Percentiles rank a stretch among this genome's conserved stretches.
phyloP scores from a whole-genome alignment of 108 stramenopile genomes.

The Asterionellopsis glacialis region DNA sequence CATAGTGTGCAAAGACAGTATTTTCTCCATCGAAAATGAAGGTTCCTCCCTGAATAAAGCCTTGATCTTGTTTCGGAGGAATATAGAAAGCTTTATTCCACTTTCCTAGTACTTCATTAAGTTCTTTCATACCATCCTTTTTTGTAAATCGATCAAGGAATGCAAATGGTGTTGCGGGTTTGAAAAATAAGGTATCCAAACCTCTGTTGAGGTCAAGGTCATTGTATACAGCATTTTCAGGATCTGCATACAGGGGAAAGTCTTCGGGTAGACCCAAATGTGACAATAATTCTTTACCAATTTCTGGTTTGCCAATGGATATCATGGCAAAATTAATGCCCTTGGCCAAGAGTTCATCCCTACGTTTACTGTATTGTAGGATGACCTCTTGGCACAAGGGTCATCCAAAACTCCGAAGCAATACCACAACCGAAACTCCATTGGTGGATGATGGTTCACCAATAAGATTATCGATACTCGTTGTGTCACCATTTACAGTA shows the following conservation, averaged over 20 bases:
- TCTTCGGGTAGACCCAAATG: conserved; percentile 52
- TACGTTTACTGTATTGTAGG: conserved; percentile 51
- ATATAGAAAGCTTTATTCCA: conserved; percentile 73
- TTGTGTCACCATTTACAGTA: conserved; percentile 26
- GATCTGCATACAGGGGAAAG: conserved; percentile 53
- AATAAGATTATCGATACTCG: conserved; percentile 25
- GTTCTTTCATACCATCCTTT: conserved; percentile 30
- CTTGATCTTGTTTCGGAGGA: conserved; percentile 71
- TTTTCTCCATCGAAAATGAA: conserved; percentile 56
- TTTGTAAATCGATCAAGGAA: conserved; percentile 48
- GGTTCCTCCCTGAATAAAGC: conserved; percentile 63
- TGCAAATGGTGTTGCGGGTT: conserved; percentile 50
- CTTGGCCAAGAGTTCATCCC: conserved; percentile 45
- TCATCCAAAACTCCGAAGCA: conserved; percentile 71
- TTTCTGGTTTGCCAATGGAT: conserved; percentile 67
- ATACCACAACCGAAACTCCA: conserved; percentile 45
- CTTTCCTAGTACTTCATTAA: conserved; percentile 57
- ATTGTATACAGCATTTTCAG: conserved; percentile 55
- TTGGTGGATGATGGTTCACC: neutral
- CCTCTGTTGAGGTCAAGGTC: conserved; percentile 50
- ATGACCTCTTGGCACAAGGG: conserved; percentile 84
- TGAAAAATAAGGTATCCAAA: conserved; percentile 55
- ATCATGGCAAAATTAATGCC: conserved; percentile 44
- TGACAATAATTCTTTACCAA: conserved; percentile 39
- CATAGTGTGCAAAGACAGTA: conserved; percentile 73